These are phyloP conservation scores for Aspergillus mulundensis DNA, from an alignment of 495 filamentous ascomycete genomes.

Conservation along the genomic window DNA sequence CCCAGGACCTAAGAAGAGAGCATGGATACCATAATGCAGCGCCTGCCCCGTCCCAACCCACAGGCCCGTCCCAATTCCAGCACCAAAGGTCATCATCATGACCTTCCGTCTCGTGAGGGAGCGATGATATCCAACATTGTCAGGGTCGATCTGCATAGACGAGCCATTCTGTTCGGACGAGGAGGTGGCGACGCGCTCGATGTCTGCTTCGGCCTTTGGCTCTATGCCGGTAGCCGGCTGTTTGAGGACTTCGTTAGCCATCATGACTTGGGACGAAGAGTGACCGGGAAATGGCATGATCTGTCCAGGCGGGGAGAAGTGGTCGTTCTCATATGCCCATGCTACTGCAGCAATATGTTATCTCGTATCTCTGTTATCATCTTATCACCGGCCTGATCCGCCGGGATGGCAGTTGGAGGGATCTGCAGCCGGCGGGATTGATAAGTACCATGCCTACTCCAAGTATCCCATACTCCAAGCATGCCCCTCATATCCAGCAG, in stretches of 20 bases:
- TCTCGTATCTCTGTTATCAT: not conserved
- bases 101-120: conserved; percentile 27
- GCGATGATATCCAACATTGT: conserved; percentile 25
- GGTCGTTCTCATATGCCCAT: not conserved
- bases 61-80: conserved; percentile 27
- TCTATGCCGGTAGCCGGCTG: not conserved
- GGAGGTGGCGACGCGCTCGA: not conserved
- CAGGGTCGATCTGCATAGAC: not conserved
- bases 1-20: not conserved
- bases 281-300: not conserved
- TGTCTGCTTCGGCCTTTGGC: not conserved
- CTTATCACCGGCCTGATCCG: not conserved
- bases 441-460: not conserved
- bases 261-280: not conserved
- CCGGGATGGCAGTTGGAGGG: not conserved
- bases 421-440: not conserved
- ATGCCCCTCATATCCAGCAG: too few relatives aligned
- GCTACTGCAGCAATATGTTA: not conserved
- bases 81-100: conserved; percentile 35
- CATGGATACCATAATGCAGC: conserved; percentile 24
- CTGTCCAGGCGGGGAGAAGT: too few relatives aligned
- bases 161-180: not conserved
- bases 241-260: not conserved
- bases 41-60: conserved; percentile 26
- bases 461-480: not conserved